Evolutionary conservation across 2,329 filamentous ascomycete species (phyloP).

Genomic region (Aspergillus transmontanensis): DNA sequence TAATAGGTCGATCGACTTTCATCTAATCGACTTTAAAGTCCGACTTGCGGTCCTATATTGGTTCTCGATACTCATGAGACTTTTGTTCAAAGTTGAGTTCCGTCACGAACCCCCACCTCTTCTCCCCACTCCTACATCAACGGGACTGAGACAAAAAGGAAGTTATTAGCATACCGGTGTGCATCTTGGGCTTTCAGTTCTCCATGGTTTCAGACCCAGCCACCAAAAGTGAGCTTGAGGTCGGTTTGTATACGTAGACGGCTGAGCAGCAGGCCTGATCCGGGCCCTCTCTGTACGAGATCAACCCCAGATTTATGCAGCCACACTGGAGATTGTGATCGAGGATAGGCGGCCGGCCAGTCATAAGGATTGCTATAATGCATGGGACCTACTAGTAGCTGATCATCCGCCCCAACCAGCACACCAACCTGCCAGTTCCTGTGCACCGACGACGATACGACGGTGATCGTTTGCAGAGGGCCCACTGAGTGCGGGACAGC

Average conservation of each 20-base stretch:
- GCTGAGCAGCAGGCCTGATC: not conserved
- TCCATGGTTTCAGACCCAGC: not conserved
- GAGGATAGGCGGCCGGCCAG: not conserved
- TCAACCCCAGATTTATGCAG: not conserved
- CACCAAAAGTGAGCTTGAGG: not conserved
- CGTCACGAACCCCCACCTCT: not conserved
- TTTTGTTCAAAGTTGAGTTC: not conserved
- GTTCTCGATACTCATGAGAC: not conserved
- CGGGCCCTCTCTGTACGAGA: not conserved
- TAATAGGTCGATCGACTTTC: not conserved
- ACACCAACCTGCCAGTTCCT: constrained; percentile 74
- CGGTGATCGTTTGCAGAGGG: constrained; percentile 56
- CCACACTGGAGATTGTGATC: not conserved
- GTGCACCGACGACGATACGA: constrained; percentile 51
- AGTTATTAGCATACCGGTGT: not conserved
- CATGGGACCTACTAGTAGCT: not conserved
- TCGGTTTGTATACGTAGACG: not conserved
- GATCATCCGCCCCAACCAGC: constrained; percentile 49
- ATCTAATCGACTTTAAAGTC: not conserved
- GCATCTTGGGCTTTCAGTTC: not conserved
- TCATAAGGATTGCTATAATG: not conserved
- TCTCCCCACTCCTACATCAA: not conserved
- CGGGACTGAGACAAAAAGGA: not conserved
- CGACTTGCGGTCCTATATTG: not conserved
- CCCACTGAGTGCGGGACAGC: constrained; percentile 62